phyloP scores from a whole-genome alignment of 108 stramenopile species.

The Nitzschia inconspicua region DNA sequence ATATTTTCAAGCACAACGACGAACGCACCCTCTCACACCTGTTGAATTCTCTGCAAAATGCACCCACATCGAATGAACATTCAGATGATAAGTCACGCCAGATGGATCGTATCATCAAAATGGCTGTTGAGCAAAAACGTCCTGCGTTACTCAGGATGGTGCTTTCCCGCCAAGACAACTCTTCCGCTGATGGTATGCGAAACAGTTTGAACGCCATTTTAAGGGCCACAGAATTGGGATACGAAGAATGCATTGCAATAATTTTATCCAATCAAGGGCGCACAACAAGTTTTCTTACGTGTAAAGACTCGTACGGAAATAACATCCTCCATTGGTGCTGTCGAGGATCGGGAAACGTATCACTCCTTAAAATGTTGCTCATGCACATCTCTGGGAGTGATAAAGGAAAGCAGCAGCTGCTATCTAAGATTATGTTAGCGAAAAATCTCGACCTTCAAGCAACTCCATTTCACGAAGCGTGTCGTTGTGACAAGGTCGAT shows the following conservation, averaged over 20 bases:
- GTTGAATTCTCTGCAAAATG: no score
- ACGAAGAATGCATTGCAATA: constrained; percentile 44
- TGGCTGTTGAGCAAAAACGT: not conserved
- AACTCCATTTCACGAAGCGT: constrained; percentile 66
- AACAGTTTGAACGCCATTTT: no score
- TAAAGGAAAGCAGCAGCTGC: constrained; percentile 22
- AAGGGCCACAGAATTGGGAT: constrained; percentile 53
- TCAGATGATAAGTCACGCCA: no score
- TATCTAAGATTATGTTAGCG: constrained; percentile 35
- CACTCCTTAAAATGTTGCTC: constrained; percentile 6
- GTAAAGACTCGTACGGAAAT: constrained; percentile 15
- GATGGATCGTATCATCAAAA: not conserved
- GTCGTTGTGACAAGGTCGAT: constrained; percentile 35
- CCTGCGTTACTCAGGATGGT: not conserved
- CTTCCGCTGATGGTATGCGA: no score
- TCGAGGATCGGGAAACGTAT: constrained; percentile 11
- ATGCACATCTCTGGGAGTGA: constrained; percentile 6
- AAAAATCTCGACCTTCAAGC: constrained; percentile 42
- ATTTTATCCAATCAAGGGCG: constrained; percentile 25
- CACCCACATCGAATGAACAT: no score
- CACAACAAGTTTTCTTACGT: constrained; percentile 4
- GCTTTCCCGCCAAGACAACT: no score
- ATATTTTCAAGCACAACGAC: no score
- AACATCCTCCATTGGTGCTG: constrained; percentile 38
- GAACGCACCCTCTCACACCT: no score